A percentile compares a stretch with the other conserved stretches of the same genome.
Evolutionary conservation across 148 eudicot species (phyloP).

Genomic region (Rhododendron ovatum): DNA sequence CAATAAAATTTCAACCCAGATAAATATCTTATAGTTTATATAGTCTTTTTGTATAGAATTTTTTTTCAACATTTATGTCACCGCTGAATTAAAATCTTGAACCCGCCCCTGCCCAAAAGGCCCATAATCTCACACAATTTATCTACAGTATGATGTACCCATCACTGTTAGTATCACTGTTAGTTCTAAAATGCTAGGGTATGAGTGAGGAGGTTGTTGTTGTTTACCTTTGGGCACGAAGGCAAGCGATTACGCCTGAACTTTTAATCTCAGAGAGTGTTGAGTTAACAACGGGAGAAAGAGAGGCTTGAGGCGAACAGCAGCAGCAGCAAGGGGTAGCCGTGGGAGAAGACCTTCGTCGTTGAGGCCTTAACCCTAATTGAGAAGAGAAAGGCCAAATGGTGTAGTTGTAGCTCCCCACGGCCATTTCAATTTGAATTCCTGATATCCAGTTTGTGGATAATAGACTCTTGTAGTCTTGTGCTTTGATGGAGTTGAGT

Average conservation of each 20-base stretch:
- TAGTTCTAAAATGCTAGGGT: not conserved
- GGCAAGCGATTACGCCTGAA: constrained; percentile 75
- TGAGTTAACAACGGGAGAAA: constrained; percentile 22
- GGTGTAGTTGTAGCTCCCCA: not conserved
- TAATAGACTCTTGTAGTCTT: not conserved
- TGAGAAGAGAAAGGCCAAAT: not conserved
- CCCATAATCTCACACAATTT: no score
- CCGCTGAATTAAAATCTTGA: no score
- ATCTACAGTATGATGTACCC: not conserved
- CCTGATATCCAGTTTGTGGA: not conserved
- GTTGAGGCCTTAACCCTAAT: not conserved
- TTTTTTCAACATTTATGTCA: no score
- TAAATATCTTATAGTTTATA: not conserved
- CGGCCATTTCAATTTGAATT: not conserved
- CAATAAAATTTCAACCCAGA: no score
- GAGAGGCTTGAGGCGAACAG: not conserved
- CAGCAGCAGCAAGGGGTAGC: constrained; percentile 6
- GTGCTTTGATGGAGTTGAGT: not conserved
- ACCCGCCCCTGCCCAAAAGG: no score
- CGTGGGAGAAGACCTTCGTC: not conserved
- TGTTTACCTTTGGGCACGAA: constrained; percentile 66
- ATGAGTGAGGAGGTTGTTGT: not conserved
- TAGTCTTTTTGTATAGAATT: no score
- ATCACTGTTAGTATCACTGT: no score
- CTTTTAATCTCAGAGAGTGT: constrained; percentile 42